Conservation (phyloP, 2,329 filamentous ascomycete genomes). For the Basipetospora sp. region DNA sequence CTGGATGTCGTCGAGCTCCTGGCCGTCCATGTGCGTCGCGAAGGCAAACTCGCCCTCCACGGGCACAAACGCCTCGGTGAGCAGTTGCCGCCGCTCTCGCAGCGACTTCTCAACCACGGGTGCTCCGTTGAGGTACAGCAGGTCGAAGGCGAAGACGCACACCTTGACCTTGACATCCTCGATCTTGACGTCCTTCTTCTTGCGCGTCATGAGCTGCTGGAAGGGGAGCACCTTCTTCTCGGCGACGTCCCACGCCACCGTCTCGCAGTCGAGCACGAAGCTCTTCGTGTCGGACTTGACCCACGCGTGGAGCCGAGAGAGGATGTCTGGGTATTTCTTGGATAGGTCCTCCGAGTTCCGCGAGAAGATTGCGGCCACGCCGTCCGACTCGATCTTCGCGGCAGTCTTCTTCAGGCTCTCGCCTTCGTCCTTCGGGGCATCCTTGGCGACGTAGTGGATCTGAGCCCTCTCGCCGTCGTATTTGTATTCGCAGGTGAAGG, state of each 20-base stretch:
- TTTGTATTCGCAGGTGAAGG: constrained; percentile 97
- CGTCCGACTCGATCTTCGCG: constrained; percentile 51
- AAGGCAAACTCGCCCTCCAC: constrained; percentile 85
- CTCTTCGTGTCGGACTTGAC: constrained; percentile 79
- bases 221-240: constrained; percentile 95
- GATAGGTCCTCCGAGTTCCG: constrained; percentile 93
- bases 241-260: constrained; percentile 85
- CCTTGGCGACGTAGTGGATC: constrained; percentile 87
- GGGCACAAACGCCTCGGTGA: constrained; percentile 57
- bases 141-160: constrained; percentile 90
- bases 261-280: constrained; percentile 97
- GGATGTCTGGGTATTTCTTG: constrained; percentile 93
- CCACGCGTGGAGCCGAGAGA: constrained; percentile 77
- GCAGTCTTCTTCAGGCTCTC: constrained; percentile 43
- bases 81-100: constrained; percentile 64
- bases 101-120: constrained; percentile 77
- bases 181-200: constrained; percentile 89
- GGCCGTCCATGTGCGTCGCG: constrained; percentile 72
- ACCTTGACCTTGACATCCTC: constrained; percentile 95
- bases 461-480: constrained; percentile 98
- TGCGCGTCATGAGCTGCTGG: constrained; percentile 94
- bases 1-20: constrained; percentile 87
- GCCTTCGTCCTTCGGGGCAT: constrained; percentile 54
- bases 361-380: constrained; percentile 87
- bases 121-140: constrained; percentile 85